Evolutionary conservation across 768 basidiomycete genomes (phyloP).

Genomic region (Melanogaster broomeanus): DNA sequence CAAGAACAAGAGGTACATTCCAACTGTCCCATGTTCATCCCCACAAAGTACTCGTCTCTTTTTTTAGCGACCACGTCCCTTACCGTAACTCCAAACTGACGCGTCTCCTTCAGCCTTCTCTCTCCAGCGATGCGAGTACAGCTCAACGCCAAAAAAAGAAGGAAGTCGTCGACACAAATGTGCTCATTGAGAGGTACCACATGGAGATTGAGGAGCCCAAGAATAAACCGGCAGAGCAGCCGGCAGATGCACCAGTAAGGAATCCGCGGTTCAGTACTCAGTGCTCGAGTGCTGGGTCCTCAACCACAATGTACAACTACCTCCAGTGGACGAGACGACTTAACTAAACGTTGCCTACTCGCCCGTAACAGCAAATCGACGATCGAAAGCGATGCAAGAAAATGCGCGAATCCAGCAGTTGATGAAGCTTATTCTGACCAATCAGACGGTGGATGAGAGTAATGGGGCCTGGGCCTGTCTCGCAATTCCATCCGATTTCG

Average conservation of each 20-base stretch:
- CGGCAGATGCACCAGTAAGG: conserved; percentile 56
- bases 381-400: conserved; percentile 85
- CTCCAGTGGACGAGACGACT: not conserved
- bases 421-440: conserved; percentile 83
- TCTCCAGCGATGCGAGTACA: conserved; percentile 94
- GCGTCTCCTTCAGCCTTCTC: conserved; percentile 89
- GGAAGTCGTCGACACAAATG: conserved; percentile 91
- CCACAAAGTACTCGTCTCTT: not conserved
- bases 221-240: conserved; percentile 65
- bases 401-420: conserved; percentile 79
- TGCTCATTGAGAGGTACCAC: conserved; percentile 90
- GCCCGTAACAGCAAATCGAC: conserved; percentile 73
- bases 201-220: conserved; percentile 93
- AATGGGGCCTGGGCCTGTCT: conserved; percentile 74
- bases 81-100: conserved; percentile 96
- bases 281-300: conserved; percentile 45
- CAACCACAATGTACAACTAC: not conserved
- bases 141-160: conserved; percentile 88
- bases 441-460: conserved; percentile 73
- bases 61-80: conserved; percentile 86
- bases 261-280: conserved; percentile 42
- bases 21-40: not conserved
- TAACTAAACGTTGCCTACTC: not conserved
- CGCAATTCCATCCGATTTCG: conserved; percentile 81
- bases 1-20: conserved; percentile 64